Evolutionary conservation across 768 basidiomycete genomes (phyloP).

Genomic region (Leucocoprinus leucothites): DNA sequence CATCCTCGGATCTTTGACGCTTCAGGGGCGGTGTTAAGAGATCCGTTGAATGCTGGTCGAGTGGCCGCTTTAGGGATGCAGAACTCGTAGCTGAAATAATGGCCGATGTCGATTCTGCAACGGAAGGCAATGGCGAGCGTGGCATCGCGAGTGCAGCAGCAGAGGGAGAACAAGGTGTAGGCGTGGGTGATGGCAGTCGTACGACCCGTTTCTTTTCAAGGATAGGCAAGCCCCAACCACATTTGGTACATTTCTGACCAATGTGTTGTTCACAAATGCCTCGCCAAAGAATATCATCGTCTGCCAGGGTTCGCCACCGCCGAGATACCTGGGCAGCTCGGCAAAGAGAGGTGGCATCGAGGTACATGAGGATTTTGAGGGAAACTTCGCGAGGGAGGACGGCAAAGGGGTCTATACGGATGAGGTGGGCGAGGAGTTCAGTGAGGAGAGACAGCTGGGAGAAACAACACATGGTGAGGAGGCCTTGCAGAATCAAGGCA

Average conservation of each 20-base stretch:
- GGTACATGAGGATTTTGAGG: conserved; percentile 81
- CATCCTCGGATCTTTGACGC: conserved; percentile 43
- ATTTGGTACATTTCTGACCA: conserved; percentile 93
- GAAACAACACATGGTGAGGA: conserved; percentile 99
- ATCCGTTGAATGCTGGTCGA: conserved; percentile 24
- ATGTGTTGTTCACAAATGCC: conserved; percentile 99
- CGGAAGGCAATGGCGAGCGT: conserved; percentile 32
- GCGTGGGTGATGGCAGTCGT: conserved; percentile 2
- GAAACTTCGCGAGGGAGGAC: conserved; percentile 89
- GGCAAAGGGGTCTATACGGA: conserved; percentile 92
- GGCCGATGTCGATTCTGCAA: conserved; percentile 16
- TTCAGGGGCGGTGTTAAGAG: conserved; percentile 40
- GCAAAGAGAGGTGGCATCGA: conserved; percentile 91
- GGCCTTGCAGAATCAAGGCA: conserved; percentile 91
- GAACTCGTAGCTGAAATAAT: conserved; percentile 16
- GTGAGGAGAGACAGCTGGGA: conserved; percentile 95
- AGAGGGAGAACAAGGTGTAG: conserved; percentile 18
- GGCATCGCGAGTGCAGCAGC: conserved; percentile 28
- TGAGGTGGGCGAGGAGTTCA: conserved; percentile 86
- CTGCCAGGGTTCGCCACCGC: conserved; percentile 84
- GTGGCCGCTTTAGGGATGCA: conserved; percentile 25
- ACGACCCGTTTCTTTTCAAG: conserved; percentile 59
- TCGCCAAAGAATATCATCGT: conserved; percentile 94
- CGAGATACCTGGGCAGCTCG: conserved; percentile 89
- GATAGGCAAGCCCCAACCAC: conserved; percentile 95